Conservation (phyloP, 129 eudicot species). For the Glebionis coronaria region DNA sequence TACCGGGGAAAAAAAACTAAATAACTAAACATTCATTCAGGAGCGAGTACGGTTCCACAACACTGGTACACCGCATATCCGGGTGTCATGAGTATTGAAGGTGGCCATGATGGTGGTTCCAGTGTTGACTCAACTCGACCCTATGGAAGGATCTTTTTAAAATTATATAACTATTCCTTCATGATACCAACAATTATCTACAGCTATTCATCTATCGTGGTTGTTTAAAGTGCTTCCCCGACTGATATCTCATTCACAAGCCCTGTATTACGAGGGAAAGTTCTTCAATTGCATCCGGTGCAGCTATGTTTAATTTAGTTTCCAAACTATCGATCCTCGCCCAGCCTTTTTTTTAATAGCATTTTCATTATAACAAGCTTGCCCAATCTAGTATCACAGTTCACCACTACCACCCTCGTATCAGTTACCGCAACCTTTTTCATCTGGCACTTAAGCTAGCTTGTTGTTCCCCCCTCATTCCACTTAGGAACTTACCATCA, state of each 20-base stretch:
- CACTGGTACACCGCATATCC: constrained; percentile 68
- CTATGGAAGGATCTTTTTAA: constrained; percentile 39
- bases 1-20: too few relatives aligned
- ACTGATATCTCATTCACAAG: constrained; percentile 50
- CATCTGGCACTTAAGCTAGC: too few relatives aligned
- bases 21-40: constrained; percentile 32
- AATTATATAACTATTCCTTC: constrained; percentile 11
- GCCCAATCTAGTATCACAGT: too few relatives aligned
- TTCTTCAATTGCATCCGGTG: constrained; percentile 66
- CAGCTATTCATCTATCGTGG: constrained; percentile 74
- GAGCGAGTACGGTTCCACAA: constrained; percentile 82
- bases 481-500: too few relatives aligned
- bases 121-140: constrained; percentile 73
- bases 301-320: constrained; percentile 66
- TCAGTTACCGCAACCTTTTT: too few relatives aligned
- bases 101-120: constrained; percentile 67
- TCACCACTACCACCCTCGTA: too few relatives aligned
- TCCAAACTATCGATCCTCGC: too few relatives aligned
- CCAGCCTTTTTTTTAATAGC: too few relatives aligned
- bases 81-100: constrained; percentile 88
- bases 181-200: neutral
- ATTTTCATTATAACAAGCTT: too few relatives aligned
- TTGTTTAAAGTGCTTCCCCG: constrained; percentile 63
- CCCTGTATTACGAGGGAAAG: constrained; percentile 44
- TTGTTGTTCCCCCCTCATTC: too few relatives aligned